Evolutionary conservation across 2,329 filamentous ascomycete species (phyloP).

Genomic region (Lachnellula arida): DNA sequence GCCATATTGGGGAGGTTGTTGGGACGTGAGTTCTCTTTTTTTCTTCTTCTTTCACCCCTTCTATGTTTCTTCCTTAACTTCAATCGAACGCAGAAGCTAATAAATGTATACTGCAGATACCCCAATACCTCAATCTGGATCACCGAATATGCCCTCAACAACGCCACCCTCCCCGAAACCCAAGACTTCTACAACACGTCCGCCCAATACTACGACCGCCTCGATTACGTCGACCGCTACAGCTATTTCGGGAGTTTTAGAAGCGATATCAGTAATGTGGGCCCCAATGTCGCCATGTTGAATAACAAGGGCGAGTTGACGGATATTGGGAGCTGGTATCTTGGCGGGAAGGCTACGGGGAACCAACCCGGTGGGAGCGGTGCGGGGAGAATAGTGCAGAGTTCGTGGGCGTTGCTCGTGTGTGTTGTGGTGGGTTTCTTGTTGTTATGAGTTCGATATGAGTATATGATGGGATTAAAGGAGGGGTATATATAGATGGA

Average conservation of each 20-base stretch:
- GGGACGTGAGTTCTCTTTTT: slow-evolving; percentile 21
- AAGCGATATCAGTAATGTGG: slow-evolving; percentile 65
- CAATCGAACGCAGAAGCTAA: slow-evolving; percentile 1
- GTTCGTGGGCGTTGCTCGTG: too few species aligned
- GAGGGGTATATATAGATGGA: too few species aligned
- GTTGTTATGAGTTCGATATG: too few species aligned
- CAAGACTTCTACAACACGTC: slow-evolving; percentile 66
- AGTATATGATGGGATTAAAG: too few species aligned
- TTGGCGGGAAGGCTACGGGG: slow-evolving; percentile 49
- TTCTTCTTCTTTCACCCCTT: background rate
- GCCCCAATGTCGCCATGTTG: slow-evolving; percentile 67
- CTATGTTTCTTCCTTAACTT: slow-evolving; percentile 29
- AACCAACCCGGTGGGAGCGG: slow-evolving; percentile 1
- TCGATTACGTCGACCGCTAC: slow-evolving; percentile 58
- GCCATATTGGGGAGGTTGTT: slow-evolving; percentile 32
- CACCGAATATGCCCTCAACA: slow-evolving; percentile 66
- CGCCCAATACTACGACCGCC: slow-evolving; percentile 60
- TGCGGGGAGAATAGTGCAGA: too few species aligned
- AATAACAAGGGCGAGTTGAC: slow-evolving; percentile 64
- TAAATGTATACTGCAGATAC: slow-evolving; percentile 43
- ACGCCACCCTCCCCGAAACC: slow-evolving; percentile 51
- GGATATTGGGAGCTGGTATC: slow-evolving; percentile 72
- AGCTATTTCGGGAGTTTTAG: slow-evolving; percentile 74
- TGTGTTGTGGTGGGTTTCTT: too few species aligned
- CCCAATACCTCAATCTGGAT: slow-evolving; percentile 66